Conservation (phyloP, 139 green algal genomes). For the Chlorella ohadii region DNA sequence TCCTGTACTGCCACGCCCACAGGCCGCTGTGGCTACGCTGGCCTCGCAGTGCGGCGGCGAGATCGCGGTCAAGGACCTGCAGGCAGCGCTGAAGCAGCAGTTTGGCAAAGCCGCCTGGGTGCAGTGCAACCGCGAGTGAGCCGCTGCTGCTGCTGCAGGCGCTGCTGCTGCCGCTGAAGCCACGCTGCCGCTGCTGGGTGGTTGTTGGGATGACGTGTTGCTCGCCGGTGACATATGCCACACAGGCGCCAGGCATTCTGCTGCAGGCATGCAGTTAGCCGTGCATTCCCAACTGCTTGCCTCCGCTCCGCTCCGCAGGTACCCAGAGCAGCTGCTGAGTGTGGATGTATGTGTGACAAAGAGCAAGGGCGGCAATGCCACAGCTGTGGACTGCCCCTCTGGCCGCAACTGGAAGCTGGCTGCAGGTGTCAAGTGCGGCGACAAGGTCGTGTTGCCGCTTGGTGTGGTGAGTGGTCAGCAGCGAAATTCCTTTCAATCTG, state of each 20-base stretch:
- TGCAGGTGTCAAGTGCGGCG: background rate
- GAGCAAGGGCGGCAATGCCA: too few species aligned
- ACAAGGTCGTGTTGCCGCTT: background rate
- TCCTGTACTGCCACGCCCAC: too few species aligned
- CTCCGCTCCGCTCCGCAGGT: too few species aligned
- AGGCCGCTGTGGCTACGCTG: background rate
- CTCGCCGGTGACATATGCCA: too few species aligned
- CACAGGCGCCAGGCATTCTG: too few species aligned
- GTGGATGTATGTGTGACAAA: conserved; percentile 2
- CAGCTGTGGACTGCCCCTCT: background rate
- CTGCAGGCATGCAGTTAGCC: too few species aligned
- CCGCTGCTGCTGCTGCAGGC: background rate
- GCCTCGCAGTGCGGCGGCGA: conserved; percentile 16
- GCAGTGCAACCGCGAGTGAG: conserved; percentile 5
- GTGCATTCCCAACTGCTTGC: too few species aligned
- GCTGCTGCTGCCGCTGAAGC: background rate
- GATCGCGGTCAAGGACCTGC: background rate
- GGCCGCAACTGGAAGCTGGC: background rate
- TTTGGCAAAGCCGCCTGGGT: background rate
- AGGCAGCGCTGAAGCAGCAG: background rate
- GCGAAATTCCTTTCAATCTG: too few species aligned
- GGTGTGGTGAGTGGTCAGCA: conserved; percentile 10
- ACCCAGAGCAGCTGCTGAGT: background rate
- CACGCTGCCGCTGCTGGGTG: background rate
- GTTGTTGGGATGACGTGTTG: too few species aligned